These are phyloP conservation scores for Calonectria multiphialidica DNA, from an alignment of 2,329 filamentous ascomycete species.

Conservation along the genomic window DNA sequence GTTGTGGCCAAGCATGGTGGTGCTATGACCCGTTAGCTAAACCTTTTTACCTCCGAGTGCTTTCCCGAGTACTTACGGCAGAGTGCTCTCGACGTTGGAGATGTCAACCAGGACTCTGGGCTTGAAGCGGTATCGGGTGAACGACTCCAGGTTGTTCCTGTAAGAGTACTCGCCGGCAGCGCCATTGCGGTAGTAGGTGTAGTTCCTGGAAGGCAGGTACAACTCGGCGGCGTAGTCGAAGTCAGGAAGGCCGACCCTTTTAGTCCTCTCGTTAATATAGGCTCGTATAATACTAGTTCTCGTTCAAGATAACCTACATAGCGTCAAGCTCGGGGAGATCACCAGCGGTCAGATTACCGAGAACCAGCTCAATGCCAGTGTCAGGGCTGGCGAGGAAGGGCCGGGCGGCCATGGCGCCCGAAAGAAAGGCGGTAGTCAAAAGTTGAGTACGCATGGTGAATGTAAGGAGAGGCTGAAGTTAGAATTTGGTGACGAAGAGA, in stretches of 20 bases:
- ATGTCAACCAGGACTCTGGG: constrained; percentile 65
- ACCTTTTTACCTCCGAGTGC: not conserved
- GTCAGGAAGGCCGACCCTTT: constrained; percentile 61
- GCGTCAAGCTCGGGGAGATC: constrained; percentile 56
- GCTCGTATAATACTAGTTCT: not conserved
- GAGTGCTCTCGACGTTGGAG: constrained; percentile 54
- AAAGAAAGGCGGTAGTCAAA: constrained; percentile 44
- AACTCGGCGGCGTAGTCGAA: constrained; percentile 66
- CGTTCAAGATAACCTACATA: constrained; percentile 40
- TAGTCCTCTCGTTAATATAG: not conserved
- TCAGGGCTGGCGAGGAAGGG: constrained; percentile 60
- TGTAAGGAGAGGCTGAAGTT: constrained; percentile 22
- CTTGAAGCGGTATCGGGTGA: constrained; percentile 60
- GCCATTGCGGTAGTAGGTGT: constrained; percentile 69
- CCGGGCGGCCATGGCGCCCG: constrained; percentile 55
- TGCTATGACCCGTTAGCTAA: constrained; percentile 43
- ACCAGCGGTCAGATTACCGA: constrained; percentile 50
- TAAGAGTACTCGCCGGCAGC: constrained; percentile 68
- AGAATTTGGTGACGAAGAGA: not conserved
- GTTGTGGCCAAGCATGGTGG: constrained; percentile 65
- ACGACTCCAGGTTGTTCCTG: constrained; percentile 68
- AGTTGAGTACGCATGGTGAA: constrained; percentile 40
- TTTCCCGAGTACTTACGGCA: constrained; percentile 40
- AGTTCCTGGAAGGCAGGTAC: constrained; percentile 59
- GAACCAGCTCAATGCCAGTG: constrained; percentile 56